Evolutionary conservation across 1,284 basidiomycete species (phyloP), one percentile per base, ranked within the genome.

Genomic region (Cryptococcus floricola): DNA sequence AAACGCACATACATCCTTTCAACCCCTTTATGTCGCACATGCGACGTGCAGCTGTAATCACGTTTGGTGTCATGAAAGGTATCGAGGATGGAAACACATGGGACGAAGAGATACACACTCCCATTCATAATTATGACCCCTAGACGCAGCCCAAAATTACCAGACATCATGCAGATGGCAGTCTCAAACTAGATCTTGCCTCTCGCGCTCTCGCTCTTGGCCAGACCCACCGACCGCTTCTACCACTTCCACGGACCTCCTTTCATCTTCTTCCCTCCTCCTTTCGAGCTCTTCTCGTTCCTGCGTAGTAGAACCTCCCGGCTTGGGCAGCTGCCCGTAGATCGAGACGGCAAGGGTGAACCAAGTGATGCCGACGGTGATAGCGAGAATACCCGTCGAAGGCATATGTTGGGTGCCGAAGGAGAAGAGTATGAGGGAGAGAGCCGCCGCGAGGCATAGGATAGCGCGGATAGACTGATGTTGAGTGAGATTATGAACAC

Each of bases 351-450:
- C 55, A 0, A 71, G 49, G 4, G 67, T 52, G 18, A 58, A 45
- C 62, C 64, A 67, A 1, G 59, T 65, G 39, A 69, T 58, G 1
- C 47, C 66, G 8, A 66, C 60, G 1, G 58, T 61, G 3, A 66
- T 59, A 28, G 48, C 66, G 37, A 69, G 45, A 45, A 64, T 54
- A 18, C 52, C 54, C 19, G 54, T 61, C 14, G 62, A 57, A 18
- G 53, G 14, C 16, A 68, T 48, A 9, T 49, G 14, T 2, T 61
- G 45, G 4, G 49, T 31, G 2, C 54, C 50, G 19, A 71, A 57
- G 5, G 69, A 67, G 46, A 63, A 54, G 46, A 69, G 59, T 41
- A 68, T 64, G 50, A 71, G 61, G 9, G 61, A 56, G 9, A 69
- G 50, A 6, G 62, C 54, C 4, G 51, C 63, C 6, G 44, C 18